Base-by-base conservation (phyloP, 768 basidiomycete species). In the Termitomyces sp. region DNA sequence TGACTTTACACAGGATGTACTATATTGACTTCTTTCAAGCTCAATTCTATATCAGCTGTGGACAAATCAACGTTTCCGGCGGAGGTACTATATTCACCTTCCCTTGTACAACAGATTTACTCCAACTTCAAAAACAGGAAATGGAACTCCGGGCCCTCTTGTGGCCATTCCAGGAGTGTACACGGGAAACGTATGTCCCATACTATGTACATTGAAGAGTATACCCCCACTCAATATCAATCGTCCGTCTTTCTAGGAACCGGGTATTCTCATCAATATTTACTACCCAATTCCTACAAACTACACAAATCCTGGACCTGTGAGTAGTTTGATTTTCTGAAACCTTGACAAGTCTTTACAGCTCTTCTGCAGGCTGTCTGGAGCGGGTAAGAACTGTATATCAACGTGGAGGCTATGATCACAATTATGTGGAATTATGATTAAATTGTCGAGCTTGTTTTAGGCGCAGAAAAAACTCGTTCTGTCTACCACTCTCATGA, bases 31-130 rank as follows among this genome's bases (percentile, higher is more conserved):
- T 30, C 7, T 28, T 28, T 27, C 8, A 44, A 70, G 70, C 68
- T 17, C 70, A 70, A 63, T 71, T 71, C 59, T 71, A 71, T 59
- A 57, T 71, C 59, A 63, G 59, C 45, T 77, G 76, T 53, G 76
- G 67, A 2, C 76, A 77, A 56, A 65, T 77, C 54, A 71, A 73
- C 35, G 73, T 77, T 17, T 71, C 71, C 12, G 70, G 70, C 30
- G 76, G 76, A 42, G 76, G 76, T 61, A 55, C 16, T 12, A 11
- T 34, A 11, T 35, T 10, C 35, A 19, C 59, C 34, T 57, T 51
- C 5, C 52, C 59, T 61, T 61, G 5, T 39, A 2, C 5, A 25
- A 17, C 14, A 21, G 28, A 40, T 34, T n/a, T 0, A 30, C 8
- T n/a, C 5, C 40, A 8, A 39, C 40, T 37, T 37, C 60, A 27